Evolutionary conservation across 805 yeast genomes (phyloP).

Genomic region (Saturnispora zaruensis): DNA sequence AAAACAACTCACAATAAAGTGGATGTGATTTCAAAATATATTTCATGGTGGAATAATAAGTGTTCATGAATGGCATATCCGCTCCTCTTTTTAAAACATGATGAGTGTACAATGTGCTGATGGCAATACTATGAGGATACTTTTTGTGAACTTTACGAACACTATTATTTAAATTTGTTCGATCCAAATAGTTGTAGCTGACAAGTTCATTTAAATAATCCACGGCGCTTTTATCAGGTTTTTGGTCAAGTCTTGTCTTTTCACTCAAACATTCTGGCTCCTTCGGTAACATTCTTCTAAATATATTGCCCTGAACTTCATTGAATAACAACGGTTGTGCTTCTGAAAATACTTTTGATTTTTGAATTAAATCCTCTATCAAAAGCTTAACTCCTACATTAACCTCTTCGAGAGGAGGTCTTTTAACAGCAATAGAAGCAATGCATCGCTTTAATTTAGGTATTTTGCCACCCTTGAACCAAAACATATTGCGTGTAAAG

Average conservation of each 20-base stretch:
- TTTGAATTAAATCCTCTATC: neutral
- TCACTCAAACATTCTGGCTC: neutral
- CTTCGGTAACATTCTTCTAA: conserved; percentile 5
- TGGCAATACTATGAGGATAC: neutral
- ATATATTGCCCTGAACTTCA: conserved; percentile 2
- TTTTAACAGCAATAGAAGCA: neutral
- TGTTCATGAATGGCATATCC: neutral
- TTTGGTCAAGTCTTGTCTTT: neutral
- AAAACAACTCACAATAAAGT: neutral
- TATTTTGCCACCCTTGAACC: neutral
- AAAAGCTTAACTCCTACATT: neutral
- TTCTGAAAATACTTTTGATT: neutral
- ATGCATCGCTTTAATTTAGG: neutral
- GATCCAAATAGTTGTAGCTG: conserved; percentile 7
- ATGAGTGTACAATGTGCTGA: neutral
- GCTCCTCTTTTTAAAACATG: conserved; percentile 2
- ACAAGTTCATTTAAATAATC: conserved; percentile 1
- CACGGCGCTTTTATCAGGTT: neutral
- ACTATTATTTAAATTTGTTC: neutral
- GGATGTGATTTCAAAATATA: neutral
- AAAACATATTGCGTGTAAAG: neutral
- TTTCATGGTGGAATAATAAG: neutral
- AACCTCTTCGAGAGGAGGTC: neutral
- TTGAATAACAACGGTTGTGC: neutral
- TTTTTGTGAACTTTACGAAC: conserved; percentile 2